A percentile compares a stretch with the other conserved stretches of the same genome.
Conservation (phyloP, 768 basidiomycete species). For the Plicaturopsis crispa region DNA sequence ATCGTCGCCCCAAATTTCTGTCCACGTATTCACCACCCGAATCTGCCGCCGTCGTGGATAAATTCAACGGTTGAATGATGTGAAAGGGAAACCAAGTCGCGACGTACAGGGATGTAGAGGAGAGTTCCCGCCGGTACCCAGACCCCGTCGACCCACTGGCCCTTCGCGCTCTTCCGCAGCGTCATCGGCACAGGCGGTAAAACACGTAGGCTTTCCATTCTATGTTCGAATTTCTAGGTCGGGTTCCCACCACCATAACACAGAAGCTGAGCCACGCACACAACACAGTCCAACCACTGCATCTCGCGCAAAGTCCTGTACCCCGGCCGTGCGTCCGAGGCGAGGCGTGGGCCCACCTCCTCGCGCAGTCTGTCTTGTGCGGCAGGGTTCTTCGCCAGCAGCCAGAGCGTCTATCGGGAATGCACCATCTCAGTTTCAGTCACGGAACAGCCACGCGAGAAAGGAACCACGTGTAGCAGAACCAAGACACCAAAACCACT, state of each 20-base stretch:
- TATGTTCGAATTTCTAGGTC: constrained; percentile 11
- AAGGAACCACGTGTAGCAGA: no score
- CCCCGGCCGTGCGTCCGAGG: constrained; percentile 23
- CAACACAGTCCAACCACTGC: constrained; percentile 31
- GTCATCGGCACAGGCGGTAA: constrained; percentile 34
- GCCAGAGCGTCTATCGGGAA: constrained; percentile 46
- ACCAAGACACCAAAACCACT: no score
- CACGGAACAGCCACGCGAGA: no score
- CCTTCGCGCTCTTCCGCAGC: constrained; percentile 27
- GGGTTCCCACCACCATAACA: no score
- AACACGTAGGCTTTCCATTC: constrained; percentile 32
- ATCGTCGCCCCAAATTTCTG: constrained; percentile 41
- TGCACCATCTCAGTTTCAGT: no score
- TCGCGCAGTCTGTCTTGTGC: constrained; percentile 44
- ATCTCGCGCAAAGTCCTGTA: constrained; percentile 33
- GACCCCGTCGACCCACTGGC: constrained; percentile 32
- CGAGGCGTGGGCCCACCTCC: constrained; percentile 37
- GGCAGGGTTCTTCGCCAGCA: constrained; percentile 41
- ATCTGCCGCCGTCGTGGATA: constrained; percentile 23
- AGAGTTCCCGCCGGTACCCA: constrained; percentile 36
- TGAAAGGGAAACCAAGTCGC: constrained; percentile 6
- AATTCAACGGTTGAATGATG: no score
- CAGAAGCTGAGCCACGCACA: constrained; percentile 21
- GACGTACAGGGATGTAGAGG: constrained; percentile 27
- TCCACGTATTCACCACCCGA: constrained; percentile 42